Conservation (phyloP, 768 basidiomycete genomes). For the Cantharellus cinnabarinus region DNA sequence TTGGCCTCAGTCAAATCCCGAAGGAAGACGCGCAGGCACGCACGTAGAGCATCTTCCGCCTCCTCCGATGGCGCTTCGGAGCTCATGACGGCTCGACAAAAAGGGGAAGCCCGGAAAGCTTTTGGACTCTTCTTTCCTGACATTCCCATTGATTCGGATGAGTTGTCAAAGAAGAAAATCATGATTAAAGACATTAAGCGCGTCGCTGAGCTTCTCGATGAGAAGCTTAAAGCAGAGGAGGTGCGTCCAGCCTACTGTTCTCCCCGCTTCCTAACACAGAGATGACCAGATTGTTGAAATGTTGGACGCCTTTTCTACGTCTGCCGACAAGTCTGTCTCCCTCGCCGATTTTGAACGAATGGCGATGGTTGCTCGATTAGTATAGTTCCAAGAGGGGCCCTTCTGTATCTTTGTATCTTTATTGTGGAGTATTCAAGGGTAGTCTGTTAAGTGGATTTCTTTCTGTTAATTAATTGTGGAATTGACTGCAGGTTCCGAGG, state of each 20-base stretch:
- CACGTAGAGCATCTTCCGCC: background rate
- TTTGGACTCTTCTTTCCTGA: slow-evolving; percentile 61
- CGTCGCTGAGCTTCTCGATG: slow-evolving; percentile 41
- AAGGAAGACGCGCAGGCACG: background rate
- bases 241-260: slow-evolving; percentile 19
- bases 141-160: slow-evolving; percentile 13
- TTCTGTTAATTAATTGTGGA: too few species aligned
- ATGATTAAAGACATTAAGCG: slow-evolving; percentile 45
- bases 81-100: slow-evolving; percentile 20
- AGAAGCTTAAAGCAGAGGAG: slow-evolving; percentile 56
- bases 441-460: too few species aligned
- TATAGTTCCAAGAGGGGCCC: slow-evolving; percentile 13
- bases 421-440: too few species aligned
- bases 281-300: slow-evolving; percentile 47
- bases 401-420: too few species aligned
- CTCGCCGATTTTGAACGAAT: slow-evolving; percentile 54
- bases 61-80: background rate
- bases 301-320: slow-evolving; percentile 54
- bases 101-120: slow-evolving; percentile 30
- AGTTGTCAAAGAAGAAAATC: slow-evolving; percentile 33
- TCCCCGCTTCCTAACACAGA: background rate
- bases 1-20: background rate
- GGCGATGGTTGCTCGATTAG: slow-evolving; percentile 44
- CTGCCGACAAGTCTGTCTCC: slow-evolving; percentile 44
- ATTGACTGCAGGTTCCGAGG: too few species aligned